Conservation (phyloP, 306 rosid genomes). For the Albizia julibrissin region DNA sequence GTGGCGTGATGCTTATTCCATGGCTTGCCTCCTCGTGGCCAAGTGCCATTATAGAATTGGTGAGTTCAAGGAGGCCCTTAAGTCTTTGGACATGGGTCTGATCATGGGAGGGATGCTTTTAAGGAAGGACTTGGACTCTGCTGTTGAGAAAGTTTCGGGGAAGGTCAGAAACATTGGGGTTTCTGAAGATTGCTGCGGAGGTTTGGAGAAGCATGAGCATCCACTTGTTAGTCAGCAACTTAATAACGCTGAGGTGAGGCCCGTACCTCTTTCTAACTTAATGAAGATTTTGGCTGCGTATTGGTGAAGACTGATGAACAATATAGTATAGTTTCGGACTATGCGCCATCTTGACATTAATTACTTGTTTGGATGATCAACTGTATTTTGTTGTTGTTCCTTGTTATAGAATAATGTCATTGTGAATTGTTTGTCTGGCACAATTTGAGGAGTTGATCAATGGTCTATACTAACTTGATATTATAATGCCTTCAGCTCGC, state of each 20-base stretch:
- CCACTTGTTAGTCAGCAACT: slow-evolving; percentile 46
- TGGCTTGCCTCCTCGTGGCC: slow-evolving; percentile 90
- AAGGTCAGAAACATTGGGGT: slow-evolving; percentile 48
- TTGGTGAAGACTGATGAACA: not conserved
- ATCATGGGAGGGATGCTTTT: slow-evolving; percentile 91
- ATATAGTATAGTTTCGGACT: not conserved
- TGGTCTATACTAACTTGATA: not conserved
- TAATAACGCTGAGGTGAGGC: slow-evolving; percentile 70
- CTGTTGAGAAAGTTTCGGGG: slow-evolving; percentile 56
- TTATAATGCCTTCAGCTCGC: not conserved
- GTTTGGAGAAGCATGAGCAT: slow-evolving; percentile 33
- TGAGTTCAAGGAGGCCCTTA: slow-evolving; percentile 71
- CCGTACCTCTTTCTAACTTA: slow-evolving; percentile 26
- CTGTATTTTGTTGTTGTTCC: not conserved
- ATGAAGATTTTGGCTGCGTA: not conserved
- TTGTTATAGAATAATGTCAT: not conserved
- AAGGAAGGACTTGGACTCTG: slow-evolving; percentile 70
- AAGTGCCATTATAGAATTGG: slow-evolving; percentile 52
- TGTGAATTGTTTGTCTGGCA: not conserved
- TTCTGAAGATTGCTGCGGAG: slow-evolving; percentile 26
- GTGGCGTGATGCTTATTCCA: slow-evolving; percentile 93
- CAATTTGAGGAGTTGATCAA: not conserved
- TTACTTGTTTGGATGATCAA: not conserved
- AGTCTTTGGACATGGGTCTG: slow-evolving; percentile 80
- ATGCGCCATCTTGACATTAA: not conserved